Base-by-base conservation (phyloP, 1,139 yeast genomes). In the Geotrichum fermentans region DNA sequence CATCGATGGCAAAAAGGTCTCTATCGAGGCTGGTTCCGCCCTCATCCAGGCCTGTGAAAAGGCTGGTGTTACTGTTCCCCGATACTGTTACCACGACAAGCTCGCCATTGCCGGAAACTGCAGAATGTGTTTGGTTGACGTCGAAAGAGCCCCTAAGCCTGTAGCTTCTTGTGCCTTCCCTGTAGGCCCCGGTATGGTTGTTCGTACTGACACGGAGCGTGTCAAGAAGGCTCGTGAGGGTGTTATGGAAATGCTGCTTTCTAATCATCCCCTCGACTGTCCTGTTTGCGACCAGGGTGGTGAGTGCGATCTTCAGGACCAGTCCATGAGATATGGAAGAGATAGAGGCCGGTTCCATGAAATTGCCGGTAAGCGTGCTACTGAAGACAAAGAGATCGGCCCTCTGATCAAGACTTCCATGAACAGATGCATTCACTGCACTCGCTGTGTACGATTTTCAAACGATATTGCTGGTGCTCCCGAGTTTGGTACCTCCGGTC, bases 201-300 rank as follows among this genome's bases (percentile, higher is more conserved):
- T 87, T 51, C 80, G 82, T 64, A 87, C 96, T 48, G 80, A 82
- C 65, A 73, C 85, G 33, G 94, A 84, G 60, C 79, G 89, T 65
- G 87, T 86, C 58, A 82, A 80, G 67, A 82, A 83, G 69, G 89
- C 94, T 40, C 78, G 95, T 66, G 96, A 87, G 69, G 94, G 94
- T 63, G 95, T 87, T 58, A 86, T 95, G 45, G 96, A 87, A 69
- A 83, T 87, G 82, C 72, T 87, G 58, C 76, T 87, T 59, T 88
- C 87, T 61, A 87, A 87, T 73, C 96, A 87, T 72, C 96, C 96
- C 33, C 76, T 87, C 65, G 96, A 87, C 71, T 87, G 95, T 71
- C 96, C 95, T 36, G 84, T 87, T 49, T 87, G 96, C 70, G 96
- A 87, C 70, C 95, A 87, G 71, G 96, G 95, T 71, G 95, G 95